These are phyloP conservation scores for Mycoemilia scoparia DNA, from an alignment of 192 early-diverging fungal genomes.

Conservation along the genomic window DNA sequence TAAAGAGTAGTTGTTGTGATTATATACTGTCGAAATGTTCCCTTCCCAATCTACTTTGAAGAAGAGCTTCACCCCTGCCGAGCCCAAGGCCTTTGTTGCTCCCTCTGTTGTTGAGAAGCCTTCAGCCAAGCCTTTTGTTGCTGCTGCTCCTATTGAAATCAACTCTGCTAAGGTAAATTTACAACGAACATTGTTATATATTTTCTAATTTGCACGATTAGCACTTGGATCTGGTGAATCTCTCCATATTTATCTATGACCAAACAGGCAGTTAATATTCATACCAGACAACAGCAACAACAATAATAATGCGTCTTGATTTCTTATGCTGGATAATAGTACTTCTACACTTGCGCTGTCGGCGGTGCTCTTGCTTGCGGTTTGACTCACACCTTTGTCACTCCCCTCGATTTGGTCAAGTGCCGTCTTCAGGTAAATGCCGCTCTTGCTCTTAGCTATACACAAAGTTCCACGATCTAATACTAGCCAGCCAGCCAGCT, in stretches of 20 bases:
- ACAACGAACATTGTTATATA: no score
- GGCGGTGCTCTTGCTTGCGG: slow-evolving; percentile 48
- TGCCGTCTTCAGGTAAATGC: slow-evolving; percentile 37
- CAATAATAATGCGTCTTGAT: no score
- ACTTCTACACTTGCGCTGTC: slow-evolving; percentile 41
- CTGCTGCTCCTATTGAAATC: slow-evolving; percentile 25
- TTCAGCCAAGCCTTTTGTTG: slow-evolving; percentile 27
- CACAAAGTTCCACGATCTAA: no score
- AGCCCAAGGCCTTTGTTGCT: slow-evolving; percentile 28
- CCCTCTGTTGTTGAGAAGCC: slow-evolving; percentile 22
- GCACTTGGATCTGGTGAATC: neutral
- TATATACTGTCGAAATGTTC: no score
- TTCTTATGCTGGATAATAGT: slow-evolving; percentile 17
- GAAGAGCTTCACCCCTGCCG: no score
- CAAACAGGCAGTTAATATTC: neutral
- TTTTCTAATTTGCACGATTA: no score
- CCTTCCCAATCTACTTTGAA: no score
- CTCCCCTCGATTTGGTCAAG: slow-evolving; percentile 37
- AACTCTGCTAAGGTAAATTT: slow-evolving; percentile 27
- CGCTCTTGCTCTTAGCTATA: no score
- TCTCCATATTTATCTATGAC: neutral
- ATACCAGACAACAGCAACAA: no score
- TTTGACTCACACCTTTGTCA: slow-evolving; percentile 43
- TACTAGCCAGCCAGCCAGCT: no score
- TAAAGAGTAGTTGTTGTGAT: no score